Conservation (phyloP, 306 rosid genomes). For the Medicago lupulina region DNA sequence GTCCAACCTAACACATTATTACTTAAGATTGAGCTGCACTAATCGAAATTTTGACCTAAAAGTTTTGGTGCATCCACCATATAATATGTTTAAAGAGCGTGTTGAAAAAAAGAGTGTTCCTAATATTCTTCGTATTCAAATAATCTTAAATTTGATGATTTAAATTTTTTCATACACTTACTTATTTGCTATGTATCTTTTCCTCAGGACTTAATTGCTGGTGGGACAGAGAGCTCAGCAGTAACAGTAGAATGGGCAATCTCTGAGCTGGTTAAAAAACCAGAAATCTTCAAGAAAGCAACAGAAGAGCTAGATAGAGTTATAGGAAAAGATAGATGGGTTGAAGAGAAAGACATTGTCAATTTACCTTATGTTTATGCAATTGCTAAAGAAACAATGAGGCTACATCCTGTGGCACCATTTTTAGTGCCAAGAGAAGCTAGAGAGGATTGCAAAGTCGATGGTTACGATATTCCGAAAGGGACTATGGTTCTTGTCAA, state of each 20-base stretch:
- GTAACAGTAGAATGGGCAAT: constrained; percentile 84
- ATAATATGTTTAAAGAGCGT: too few relatives aligned
- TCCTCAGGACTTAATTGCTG: constrained; percentile 69
- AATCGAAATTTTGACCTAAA: too few relatives aligned
- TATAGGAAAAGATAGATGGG: constrained; percentile 81
- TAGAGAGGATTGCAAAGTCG: constrained; percentile 53
- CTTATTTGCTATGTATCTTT: background rate
- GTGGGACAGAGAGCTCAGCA: constrained; percentile 86
- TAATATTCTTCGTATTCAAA: too few relatives aligned
- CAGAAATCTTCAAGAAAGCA: constrained; percentile 63
- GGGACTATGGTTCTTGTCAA: constrained; percentile 63
- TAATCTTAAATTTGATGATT: background rate
- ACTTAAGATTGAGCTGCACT: too few relatives aligned
- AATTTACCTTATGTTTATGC: constrained; percentile 62
- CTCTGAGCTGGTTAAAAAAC: constrained; percentile 62
- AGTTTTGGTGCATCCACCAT: too few relatives aligned
- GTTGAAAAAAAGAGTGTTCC: too few relatives aligned
- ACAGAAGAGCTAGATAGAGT: constrained; percentile 72
- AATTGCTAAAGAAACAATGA: constrained; percentile 72
- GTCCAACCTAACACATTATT: too few relatives aligned
- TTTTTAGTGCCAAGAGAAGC: constrained; percentile 69
- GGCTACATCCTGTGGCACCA: constrained; percentile 89
- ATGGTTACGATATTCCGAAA: constrained; percentile 72
- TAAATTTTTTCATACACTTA: background rate
- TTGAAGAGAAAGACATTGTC: constrained; percentile 73